A percentile compares a stretch with the other conserved stretches of the same genome.
phyloP scores from a whole-genome alignment of 2,329 filamentous ascomycete species.

The Thielaviopsis euricoi region DNA sequence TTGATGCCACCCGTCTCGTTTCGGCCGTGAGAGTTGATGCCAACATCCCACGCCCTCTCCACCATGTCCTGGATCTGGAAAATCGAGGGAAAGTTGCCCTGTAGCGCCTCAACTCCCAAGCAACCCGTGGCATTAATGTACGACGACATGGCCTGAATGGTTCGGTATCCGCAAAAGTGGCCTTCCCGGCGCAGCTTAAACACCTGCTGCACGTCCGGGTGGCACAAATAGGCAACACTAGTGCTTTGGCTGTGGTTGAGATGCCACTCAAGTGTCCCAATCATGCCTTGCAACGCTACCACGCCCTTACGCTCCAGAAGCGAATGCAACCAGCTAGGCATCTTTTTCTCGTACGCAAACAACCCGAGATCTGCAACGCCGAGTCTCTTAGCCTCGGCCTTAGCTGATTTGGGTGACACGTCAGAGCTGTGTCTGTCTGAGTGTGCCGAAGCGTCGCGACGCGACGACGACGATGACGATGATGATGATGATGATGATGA shows the following conservation, averaged over 20 bases:
- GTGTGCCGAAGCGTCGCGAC: not conserved
- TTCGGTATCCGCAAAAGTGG: constrained; percentile 89
- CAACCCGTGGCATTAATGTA: constrained; percentile 48
- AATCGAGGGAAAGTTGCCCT: constrained; percentile 51
- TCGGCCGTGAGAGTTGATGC: constrained; percentile 59
- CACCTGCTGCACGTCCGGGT: constrained; percentile 58
- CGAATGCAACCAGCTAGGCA: constrained; percentile 52
- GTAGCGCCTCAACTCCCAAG: constrained; percentile 43
- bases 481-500: too few relatives aligned
- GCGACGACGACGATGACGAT: not conserved
- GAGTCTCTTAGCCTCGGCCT: not conserved
- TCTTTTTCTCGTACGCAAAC: constrained; percentile 55
- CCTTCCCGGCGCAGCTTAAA: constrained; percentile 66
- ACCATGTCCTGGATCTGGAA: constrained; percentile 74
- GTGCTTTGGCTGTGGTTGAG: constrained; percentile 26
- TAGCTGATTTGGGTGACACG: not conserved
- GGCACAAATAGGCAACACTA: constrained; percentile 62
- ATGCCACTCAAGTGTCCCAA: not conserved
- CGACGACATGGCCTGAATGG: constrained; percentile 81
- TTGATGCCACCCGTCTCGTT: constrained; percentile 73
- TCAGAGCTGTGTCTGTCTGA: not conserved
- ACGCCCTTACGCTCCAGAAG: constrained; percentile 41
- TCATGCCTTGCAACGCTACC: not conserved
- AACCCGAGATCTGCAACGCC: constrained; percentile 47
- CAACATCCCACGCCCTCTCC: constrained; percentile 73